Conservation (phyloP, 2,329 filamentous ascomycete genomes). For the Pestalotiopsis sp. region DNA sequence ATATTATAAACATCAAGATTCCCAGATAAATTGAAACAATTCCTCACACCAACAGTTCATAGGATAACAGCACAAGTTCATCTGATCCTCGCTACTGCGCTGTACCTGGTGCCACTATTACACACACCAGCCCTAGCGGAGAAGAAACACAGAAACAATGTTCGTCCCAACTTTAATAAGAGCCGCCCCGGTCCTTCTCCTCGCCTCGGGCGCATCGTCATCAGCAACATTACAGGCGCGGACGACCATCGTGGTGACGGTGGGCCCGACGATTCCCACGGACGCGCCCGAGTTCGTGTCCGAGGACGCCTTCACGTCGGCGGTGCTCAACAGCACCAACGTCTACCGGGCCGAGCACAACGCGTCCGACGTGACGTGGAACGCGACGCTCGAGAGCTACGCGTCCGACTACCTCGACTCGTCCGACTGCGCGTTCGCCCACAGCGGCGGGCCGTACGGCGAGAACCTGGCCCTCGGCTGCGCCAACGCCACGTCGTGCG, state of each 20-base stretch:
- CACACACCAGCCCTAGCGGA: neutral
- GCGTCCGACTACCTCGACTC: slow-evolving; percentile 52
- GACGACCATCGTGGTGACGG: slow-evolving; percentile 26
- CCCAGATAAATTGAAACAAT: neutral
- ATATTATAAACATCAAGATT: neutral
- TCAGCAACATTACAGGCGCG: slow-evolving; percentile 22
- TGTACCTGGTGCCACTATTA: neutral
- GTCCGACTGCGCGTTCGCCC: slow-evolving; percentile 49
- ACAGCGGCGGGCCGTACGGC: slow-evolving; percentile 67
- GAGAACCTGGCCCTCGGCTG: slow-evolving; percentile 77
- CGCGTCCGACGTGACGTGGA: slow-evolving; percentile 64
- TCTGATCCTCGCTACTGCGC: neutral
- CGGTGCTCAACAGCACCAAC: slow-evolving; percentile 70
- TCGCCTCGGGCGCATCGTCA: slow-evolving; percentile 1
- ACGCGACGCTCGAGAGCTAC: slow-evolving; percentile 59
- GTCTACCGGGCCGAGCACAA: slow-evolving; percentile 66
- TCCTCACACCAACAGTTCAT: neutral
- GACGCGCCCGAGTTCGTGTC: slow-evolving; percentile 34
- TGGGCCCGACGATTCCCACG: slow-evolving; percentile 25
- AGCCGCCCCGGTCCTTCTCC: neutral
- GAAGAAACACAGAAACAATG: neutral
- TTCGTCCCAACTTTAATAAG: neutral
- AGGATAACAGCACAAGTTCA: neutral
- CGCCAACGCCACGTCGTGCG: slow-evolving; percentile 55
- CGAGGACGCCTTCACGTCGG: slow-evolving; percentile 45